Evolutionary conservation across 768 basidiomycete species (phyloP).

Genomic region (Dacryopinax primogenitus): DNA sequence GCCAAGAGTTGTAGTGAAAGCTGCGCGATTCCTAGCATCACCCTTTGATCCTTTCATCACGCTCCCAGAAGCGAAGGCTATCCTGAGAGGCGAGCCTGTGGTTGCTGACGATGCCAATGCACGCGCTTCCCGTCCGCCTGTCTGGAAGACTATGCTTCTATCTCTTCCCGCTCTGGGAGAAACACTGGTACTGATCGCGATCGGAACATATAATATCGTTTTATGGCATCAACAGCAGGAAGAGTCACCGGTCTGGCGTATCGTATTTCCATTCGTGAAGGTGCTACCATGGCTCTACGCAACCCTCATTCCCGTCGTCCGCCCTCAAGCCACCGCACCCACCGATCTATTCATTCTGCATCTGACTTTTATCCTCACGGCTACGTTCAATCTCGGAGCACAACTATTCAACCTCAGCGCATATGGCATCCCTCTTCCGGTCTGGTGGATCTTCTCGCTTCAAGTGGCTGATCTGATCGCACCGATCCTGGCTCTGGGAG

Average conservation of each 20-base stretch:
- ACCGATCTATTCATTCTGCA: constrained; percentile 53
- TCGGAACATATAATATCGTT: constrained; percentile 41
- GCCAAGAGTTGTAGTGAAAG: background rate
- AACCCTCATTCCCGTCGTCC: constrained; percentile 39
- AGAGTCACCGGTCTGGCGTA: background rate
- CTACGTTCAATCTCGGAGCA: constrained; percentile 41
- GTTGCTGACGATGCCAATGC: background rate
- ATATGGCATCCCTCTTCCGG: constrained; percentile 34
- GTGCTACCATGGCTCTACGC: constrained; percentile 58
- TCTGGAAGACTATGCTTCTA: constrained; percentile 53
- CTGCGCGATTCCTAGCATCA: background rate
- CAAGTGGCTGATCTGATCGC: constrained; percentile 36
- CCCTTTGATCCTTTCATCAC: constrained; percentile 13
- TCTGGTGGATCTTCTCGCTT: constrained; percentile 20
- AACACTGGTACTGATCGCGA: constrained; percentile 45
- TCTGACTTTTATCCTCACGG: constrained; percentile 35
- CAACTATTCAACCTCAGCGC: constrained; percentile 40
- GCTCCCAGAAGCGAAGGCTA: constrained; percentile 17
- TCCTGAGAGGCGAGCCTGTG: constrained; percentile 10
- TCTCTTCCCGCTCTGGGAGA: constrained; percentile 44
- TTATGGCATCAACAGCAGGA: background rate
- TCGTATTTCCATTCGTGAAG: constrained; percentile 31
- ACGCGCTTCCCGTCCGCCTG: constrained; percentile 25
- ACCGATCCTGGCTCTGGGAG: constrained; percentile 32
- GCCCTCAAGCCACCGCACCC: constrained; percentile 45